These are phyloP conservation scores for Stagonosporopsis rhizophila DNA, from an alignment of 2,329 filamentous ascomycete species.

Conservation along the genomic window DNA sequence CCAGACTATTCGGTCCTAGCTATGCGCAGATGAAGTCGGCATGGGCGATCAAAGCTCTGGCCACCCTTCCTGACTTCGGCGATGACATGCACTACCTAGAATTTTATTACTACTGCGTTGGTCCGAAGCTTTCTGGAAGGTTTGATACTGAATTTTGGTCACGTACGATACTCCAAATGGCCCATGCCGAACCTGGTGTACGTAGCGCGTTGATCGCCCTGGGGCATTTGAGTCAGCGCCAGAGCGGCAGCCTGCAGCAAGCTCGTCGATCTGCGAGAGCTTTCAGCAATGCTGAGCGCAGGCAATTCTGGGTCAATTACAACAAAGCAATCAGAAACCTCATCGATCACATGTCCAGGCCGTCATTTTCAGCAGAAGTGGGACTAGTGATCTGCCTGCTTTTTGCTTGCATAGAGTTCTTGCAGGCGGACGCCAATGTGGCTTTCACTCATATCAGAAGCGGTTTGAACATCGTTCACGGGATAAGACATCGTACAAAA, in stretches of 20 bases:
- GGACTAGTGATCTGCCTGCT: slow-evolving; percentile 52
- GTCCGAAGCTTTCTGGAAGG: slow-evolving; percentile 43
- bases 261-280: slow-evolving; percentile 3
- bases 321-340: slow-evolving; percentile 48
- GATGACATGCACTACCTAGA: slow-evolving; percentile 26
- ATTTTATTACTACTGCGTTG: slow-evolving; percentile 54
- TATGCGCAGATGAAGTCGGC: not conserved
- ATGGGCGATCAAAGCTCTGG: slow-evolving; percentile 1
- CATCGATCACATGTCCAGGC: slow-evolving; percentile 35
- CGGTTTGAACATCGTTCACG: slow-evolving; percentile 48
- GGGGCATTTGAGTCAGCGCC: slow-evolving; percentile 38
- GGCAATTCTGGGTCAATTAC: slow-evolving; percentile 48
- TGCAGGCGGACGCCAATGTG: slow-evolving; percentile 49
- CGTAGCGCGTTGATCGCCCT: slow-evolving; percentile 53
- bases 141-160: slow-evolving; percentile 50
- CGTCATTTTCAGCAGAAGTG: slow-evolving; percentile 37
- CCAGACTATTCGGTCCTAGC: not conserved
- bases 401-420: slow-evolving; percentile 52
- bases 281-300: not conserved
- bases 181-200: slow-evolving; percentile 49
- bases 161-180: slow-evolving; percentile 50
- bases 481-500: not conserved
- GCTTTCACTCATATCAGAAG: slow-evolving; percentile 52
- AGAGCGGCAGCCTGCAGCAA: slow-evolving; percentile 13
- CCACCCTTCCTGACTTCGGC: slow-evolving; percentile 13